phyloP scores from a whole-genome alignment of 106 monocot species.

The Cymbidium sinense region DNA sequence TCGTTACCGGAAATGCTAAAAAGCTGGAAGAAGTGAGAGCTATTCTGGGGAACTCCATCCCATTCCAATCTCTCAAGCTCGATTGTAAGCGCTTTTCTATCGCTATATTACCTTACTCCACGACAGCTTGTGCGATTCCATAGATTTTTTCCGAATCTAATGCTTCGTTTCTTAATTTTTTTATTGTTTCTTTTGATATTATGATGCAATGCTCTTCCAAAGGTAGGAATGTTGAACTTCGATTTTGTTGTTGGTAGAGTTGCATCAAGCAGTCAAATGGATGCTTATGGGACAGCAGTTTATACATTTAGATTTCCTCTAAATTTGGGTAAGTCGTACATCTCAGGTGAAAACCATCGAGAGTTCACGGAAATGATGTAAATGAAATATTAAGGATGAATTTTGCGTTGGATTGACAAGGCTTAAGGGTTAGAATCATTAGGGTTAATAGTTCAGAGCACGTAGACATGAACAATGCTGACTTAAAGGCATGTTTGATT shows the following conservation, averaged over 20 bases:
- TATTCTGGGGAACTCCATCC: conserved; percentile 84
- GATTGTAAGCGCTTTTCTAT: conserved; percentile 40
- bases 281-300: too few relatives aligned
- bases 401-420: too few relatives aligned
- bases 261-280: too few relatives aligned
- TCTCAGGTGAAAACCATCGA: too few relatives aligned
- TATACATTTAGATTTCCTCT: too few relatives aligned
- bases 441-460: too few relatives aligned
- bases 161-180: background rate
- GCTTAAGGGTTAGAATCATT: too few relatives aligned
- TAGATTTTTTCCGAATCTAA: background rate
- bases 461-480: too few relatives aligned
- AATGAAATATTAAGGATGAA: too few relatives aligned
- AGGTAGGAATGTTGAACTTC: background rate
- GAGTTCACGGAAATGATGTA: too few relatives aligned
- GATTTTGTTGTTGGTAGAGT: background rate
- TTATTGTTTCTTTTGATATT: background rate
- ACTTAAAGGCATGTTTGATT: too few relatives aligned
- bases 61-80: conserved; percentile 86
- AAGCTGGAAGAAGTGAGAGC: conserved; percentile 92
- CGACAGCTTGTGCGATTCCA: background rate
- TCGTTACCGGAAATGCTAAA: conserved; percentile 95
- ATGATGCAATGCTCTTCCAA: background rate
- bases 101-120: background rate
- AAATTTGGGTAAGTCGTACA: too few relatives aligned